Conservation (phyloP, 23 red algal species). For the Gracilariopsis chorda region DNA sequence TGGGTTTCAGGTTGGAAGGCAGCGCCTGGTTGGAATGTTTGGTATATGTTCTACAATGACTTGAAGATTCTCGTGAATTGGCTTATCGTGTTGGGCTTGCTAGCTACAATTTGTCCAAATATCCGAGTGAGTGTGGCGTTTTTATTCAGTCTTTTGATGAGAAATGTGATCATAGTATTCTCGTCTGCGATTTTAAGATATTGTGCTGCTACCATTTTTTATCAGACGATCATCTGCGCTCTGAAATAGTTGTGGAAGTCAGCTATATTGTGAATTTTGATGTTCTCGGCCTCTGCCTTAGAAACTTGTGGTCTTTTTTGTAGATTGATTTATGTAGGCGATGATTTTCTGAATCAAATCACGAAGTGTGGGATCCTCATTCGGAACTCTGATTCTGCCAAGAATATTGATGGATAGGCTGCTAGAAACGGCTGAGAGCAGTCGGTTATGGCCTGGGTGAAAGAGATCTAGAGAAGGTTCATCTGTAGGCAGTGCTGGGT, state of each 20-base stretch:
- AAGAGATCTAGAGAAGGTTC: background rate
- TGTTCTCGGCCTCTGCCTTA: background rate
- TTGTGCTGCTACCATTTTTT: background rate
- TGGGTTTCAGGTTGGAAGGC: too few relatives aligned
- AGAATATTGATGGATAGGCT: background rate
- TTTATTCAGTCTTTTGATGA: background rate
- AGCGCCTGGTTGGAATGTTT: too few relatives aligned
- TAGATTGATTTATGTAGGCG: background rate
- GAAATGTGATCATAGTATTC: background rate
- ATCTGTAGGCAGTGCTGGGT: background rate
- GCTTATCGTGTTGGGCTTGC: background rate
- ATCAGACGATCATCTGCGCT: background rate
- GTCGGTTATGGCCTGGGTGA: background rate
- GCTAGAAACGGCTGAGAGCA: background rate
- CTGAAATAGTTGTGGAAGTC: background rate
- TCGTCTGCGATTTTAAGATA: background rate
- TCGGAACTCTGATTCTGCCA: background rate
- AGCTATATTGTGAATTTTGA: background rate
- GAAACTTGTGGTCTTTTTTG: background rate
- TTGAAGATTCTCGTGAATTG: too few relatives aligned
- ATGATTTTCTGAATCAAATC: background rate
- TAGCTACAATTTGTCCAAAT: background rate
- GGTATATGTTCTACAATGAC: too few relatives aligned
- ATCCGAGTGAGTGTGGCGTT: background rate
- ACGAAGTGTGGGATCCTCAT: background rate